A percentile compares a stretch with the other conserved stretches of the same genome.
Evolutionary conservation across 164 flowering plant genomes (phyloP).

Genomic region (Annona cherimola): DNA sequence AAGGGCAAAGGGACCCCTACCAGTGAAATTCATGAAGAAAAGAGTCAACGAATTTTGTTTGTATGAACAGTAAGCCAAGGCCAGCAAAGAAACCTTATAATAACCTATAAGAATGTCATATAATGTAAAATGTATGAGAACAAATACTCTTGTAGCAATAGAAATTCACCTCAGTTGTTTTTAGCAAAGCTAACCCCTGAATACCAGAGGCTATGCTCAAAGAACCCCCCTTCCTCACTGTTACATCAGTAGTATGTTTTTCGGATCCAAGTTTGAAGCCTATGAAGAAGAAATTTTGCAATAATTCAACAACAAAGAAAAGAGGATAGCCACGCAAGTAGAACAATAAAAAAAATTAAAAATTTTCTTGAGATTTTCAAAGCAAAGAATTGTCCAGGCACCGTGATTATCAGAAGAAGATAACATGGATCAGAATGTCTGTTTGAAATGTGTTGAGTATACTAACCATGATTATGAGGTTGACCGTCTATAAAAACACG

Average conservation of each 20-base stretch:
- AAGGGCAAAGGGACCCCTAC: background rate
- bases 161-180: conserved; percentile 72
- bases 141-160: background rate
- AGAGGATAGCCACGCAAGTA: background rate
- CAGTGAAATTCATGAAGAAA: background rate
- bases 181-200: conserved; percentile 76
- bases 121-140: background rate
- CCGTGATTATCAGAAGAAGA: background rate
- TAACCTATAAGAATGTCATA: background rate
- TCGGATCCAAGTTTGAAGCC: conserved; percentile 97
- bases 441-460: background rate
- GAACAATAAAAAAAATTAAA: background rate
- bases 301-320: background rate
- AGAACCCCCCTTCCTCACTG: conserved; percentile 62
- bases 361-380: background rate
- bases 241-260: conserved; percentile 71
- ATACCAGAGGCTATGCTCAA: conserved; percentile 67
- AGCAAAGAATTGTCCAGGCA: background rate
- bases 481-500: conserved; percentile 60
- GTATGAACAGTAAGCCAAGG: background rate
- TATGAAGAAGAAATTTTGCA: conserved; percentile 16
- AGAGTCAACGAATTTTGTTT: background rate
- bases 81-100: background rate
- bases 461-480: conserved; percentile 85
- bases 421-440: background rate